phyloP scores from a whole-genome alignment of 441 rosid species.

The Macaranga tanarius region DNA sequence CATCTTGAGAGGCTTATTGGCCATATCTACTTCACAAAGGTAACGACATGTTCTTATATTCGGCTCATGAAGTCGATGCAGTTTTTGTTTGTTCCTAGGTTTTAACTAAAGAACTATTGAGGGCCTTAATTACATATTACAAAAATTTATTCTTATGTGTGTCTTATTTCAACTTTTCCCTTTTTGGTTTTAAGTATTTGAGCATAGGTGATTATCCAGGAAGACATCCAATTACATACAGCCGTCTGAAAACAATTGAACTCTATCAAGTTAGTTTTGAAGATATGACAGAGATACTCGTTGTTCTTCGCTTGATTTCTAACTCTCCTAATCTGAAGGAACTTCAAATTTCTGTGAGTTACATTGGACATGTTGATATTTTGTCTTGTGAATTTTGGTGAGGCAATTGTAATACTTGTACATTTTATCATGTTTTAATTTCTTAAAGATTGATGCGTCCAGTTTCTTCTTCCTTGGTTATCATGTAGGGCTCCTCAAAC shows the following conservation, averaged over 20 bases:
- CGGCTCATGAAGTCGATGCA: slow-evolving; percentile 1
- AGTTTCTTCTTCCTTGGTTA: slow-evolving; percentile 10
- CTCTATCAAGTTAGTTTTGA: slow-evolving; percentile 88
- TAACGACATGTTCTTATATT: slow-evolving; percentile 25
- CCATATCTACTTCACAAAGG: slow-evolving; percentile 89
- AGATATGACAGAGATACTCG: slow-evolving; percentile 73
- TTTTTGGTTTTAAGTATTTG: slow-evolving; percentile 55
- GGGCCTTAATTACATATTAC: not conserved
- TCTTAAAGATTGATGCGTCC: not conserved
- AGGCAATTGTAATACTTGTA: not conserved
- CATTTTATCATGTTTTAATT: not conserved
- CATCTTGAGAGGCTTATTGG: slow-evolving; percentile 81
- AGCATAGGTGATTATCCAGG: slow-evolving; percentile 81
- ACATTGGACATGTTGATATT: not conserved
- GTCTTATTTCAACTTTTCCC: not conserved
- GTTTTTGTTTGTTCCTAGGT: not conserved
- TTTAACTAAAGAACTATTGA: not conserved
- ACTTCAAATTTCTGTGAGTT: slow-evolving; percentile 74
- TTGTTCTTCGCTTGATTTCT: slow-evolving; percentile 76
- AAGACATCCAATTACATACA: slow-evolving; percentile 54
- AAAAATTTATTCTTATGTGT: not conserved
- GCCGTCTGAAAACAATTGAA: slow-evolving; percentile 58
- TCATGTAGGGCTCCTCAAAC: slow-evolving; percentile 57
- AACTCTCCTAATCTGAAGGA: slow-evolving; percentile 81
- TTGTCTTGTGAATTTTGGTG: slow-evolving; percentile 16